A percentile compares a stretch with the other conserved stretches of the same genome.
Conservation (phyloP, 345 rosid species). For the Corchorus capsularis region DNA sequence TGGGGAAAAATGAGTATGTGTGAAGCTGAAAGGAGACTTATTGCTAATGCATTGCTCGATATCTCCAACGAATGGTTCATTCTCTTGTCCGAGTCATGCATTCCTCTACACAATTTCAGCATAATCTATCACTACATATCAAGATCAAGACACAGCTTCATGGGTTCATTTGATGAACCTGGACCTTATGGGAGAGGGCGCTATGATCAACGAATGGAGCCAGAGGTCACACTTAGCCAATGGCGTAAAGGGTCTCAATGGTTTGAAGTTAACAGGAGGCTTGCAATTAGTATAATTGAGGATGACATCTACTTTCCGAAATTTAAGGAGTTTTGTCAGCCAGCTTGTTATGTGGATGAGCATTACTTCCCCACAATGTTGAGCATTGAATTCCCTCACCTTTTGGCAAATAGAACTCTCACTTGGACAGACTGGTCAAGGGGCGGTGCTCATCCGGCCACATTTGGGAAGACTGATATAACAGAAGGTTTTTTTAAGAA, state of each 20-base stretch:
- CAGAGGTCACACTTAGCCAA: slow-evolving; percentile 64
- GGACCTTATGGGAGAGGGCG: slow-evolving; percentile 88
- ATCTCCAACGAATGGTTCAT: slow-evolving; percentile 88
- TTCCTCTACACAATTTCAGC: slow-evolving; percentile 76
- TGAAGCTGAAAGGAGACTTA: slow-evolving; percentile 89
- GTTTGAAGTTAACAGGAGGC: slow-evolving; percentile 74
- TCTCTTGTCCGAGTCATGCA: slow-evolving; percentile 86
- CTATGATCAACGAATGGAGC: slow-evolving; percentile 57
- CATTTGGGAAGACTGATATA: slow-evolving; percentile 63
- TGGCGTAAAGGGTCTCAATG: slow-evolving; percentile 99
- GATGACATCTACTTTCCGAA: slow-evolving; percentile 74
- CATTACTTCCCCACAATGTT: slow-evolving; percentile 94
- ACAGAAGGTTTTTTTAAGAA: slow-evolving; percentile 54
- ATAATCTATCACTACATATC: slow-evolving; percentile 62
- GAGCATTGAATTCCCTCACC: slow-evolving; percentile 53
- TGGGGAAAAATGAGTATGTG: slow-evolving; percentile 98
- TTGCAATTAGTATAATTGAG: slow-evolving; percentile 61
- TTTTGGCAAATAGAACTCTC: slow-evolving; percentile 70
- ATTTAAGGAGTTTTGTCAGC: slow-evolving; percentile 70
- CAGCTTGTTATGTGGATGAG: slow-evolving; percentile 83
- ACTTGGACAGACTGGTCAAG: slow-evolving; percentile 94
- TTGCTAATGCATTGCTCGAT: slow-evolving; percentile 88
- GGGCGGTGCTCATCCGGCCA: slow-evolving; percentile 94
- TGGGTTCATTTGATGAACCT: slow-evolving; percentile 75
- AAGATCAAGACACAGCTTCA: slow-evolving; percentile 64